phyloP scores from a whole-genome alignment of 345 rosid genomes.

The Pistacia atlantica region DNA sequence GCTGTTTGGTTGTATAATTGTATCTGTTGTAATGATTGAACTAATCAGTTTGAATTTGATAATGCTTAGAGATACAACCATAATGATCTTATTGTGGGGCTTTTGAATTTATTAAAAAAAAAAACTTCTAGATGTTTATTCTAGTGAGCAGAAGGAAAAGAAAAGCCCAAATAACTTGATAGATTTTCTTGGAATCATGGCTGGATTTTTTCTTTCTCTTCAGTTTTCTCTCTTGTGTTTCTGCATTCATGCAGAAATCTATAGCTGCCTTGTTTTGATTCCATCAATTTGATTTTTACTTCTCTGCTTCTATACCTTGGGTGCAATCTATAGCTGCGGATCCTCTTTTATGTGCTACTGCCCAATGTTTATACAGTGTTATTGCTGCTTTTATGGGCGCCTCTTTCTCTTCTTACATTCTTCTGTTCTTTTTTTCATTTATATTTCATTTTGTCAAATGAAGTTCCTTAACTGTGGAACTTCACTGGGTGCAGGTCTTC shows the following conservation, averaged over 20 bases:
- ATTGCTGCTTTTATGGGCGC: neutral
- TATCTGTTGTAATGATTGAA: neutral
- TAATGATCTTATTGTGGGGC: neutral
- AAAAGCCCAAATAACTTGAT: neutral
- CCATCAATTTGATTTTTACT: neutral
- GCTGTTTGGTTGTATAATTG: constrained; percentile 1
- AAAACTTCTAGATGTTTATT: neutral
- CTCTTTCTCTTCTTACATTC: neutral
- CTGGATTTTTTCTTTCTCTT: neutral
- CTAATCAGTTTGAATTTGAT: constrained; percentile 3
- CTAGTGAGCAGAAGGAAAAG: neutral
- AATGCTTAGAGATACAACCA: neutral
- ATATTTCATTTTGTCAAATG: constrained; percentile 10
- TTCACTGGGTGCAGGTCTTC: constrained; percentile 47
- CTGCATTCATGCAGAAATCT: neutral
- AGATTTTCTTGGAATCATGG: neutral
- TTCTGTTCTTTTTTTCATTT: neutral
- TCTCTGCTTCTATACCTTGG: neutral
- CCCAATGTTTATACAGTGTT: neutral
- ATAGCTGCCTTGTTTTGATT: neutral
- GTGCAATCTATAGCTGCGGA: neutral
- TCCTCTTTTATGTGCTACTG: neutral
- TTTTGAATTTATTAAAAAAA: neutral
- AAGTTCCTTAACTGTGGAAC: constrained; percentile 15
- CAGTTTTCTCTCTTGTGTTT: too few species aligned